Evolutionary conservation across 257 asterid genomes (phyloP), one percentile per base, ranked within the genome.

Genomic region (Plantago major): DNA sequence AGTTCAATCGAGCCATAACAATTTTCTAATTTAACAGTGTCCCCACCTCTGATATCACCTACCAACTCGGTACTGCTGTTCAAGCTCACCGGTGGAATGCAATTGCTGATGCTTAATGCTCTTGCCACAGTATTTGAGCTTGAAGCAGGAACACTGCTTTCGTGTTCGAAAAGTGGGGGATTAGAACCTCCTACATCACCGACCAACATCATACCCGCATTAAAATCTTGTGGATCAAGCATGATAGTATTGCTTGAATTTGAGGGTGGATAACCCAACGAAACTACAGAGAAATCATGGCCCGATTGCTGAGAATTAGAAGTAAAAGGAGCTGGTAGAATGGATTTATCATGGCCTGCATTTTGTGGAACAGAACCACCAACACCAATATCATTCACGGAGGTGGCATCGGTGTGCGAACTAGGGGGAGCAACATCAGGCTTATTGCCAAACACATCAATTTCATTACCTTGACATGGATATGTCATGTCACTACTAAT

Each of bases 391-490:
- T 77, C 74, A 66, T 68, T 66, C 16, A 65, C 52, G 33, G 48
- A 70, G 46, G 59, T 64, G 64, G 65, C 67, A 69, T 62, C 73
- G 70, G 55, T 33, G 62, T 59, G 62, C 51, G 78, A 69, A 46
- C 63, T 54, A 44, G 84, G 68, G 68, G 80, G 65, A 74, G 73
- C 67, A 33, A 13, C 56, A 57, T 57, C 74, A 57, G 45, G 55
- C 37, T 65, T 67, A 57, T 66, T 60, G 58, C 56, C 59, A 28
- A 14, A 50, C 58, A 68, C 65, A 72, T 52, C 65, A 45, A 43
- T 64, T 59, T 72, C 81, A 67, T 38, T 33, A 46, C 53, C 75
- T 38, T 54, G 52, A 62, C 61, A 58, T 17, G 76, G 72, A 67
- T 14, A 19, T 51, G 69, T 55, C 19, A 52, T 68, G 70, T 59